Conservation (phyloP, 108 stramenopile genomes). For the Nannochloropsis granulata region DNA sequence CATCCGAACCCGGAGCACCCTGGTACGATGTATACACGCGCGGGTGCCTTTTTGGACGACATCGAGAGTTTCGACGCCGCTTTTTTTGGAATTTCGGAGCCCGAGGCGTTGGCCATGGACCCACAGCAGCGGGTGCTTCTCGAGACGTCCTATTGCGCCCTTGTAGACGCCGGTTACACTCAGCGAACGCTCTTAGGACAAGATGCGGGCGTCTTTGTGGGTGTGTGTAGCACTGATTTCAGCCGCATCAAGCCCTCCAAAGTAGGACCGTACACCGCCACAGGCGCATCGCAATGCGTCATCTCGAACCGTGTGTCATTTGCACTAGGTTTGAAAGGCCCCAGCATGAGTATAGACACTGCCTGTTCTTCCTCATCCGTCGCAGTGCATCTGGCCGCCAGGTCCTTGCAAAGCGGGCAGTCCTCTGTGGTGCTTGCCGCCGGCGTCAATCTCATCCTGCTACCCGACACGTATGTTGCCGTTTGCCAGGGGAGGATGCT, state of each 20-base stretch:
- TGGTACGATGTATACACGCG: not conserved
- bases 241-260: not conserved
- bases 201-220: slow-evolving; percentile 24
- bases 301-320: slow-evolving; percentile 34
- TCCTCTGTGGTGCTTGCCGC: slow-evolving; percentile 21
- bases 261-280: not conserved
- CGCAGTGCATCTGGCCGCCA: slow-evolving; percentile 24
- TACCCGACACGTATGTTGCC: slow-evolving; percentile 26
- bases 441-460: slow-evolving; percentile 31
- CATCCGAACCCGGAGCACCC: not conserved
- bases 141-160: slow-evolving; percentile 33
- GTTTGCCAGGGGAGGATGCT: slow-evolving; percentile 32
- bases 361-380: slow-evolving; percentile 42
- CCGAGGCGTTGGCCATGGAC: slow-evolving; percentile 36
- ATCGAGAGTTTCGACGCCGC: slow-evolving; percentile 29
- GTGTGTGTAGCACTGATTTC: slow-evolving; percentile 18
- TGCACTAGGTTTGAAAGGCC: slow-evolving; percentile 33
- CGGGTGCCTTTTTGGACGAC: slow-evolving; percentile 19
- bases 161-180: slow-evolving; percentile 28
- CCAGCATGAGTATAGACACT: slow-evolving; percentile 35
- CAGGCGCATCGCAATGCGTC: slow-evolving; percentile 21
- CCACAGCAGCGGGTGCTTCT: slow-evolving; percentile 42
- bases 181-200: not conserved
- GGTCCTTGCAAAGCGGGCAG: slow-evolving; percentile 7
- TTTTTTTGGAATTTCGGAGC: slow-evolving; percentile 27